Base-by-base conservation (phyloP, 2,329 filamentous ascomycete species). In the Ophiocordyceps camponoti-floridani region DNA sequence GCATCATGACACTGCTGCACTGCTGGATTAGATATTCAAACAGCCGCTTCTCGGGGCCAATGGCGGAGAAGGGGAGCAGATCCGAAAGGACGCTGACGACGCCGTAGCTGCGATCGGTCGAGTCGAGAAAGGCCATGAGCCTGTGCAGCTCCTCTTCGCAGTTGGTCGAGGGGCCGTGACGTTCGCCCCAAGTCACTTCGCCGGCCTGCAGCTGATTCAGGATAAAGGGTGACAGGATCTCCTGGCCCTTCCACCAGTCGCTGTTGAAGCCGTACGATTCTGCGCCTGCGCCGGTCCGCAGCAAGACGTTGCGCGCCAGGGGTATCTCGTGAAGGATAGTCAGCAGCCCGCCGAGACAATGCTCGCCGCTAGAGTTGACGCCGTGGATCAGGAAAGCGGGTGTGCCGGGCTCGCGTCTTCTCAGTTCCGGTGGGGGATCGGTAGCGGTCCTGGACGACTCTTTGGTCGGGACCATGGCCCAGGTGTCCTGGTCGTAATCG, bases 271-370 rank as follows among this genome's bases (percentile, higher is more conserved):
- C 75, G 49, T 79, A 80, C 31, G 61, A 66, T 1, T 59, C 52
- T 2, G 65, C 59, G 5, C 65, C 56, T 4, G 54, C 45, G 2
- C 67, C 67, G 10, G 58, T 60, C 23, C 60, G 55, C 3, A 80
- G 62, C 12, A 80, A 59, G 3, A 69, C 59, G 49, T 79, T 78
- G 44, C 75, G 67, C 1, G 66, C 67, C 0, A 75, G 57, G 1
- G 77, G 76, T 23, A 81, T 79, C 45, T 71, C 64, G 51, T 79
- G 72, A 37, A 74, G 64, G 8, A 80, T 73, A 4, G 75, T 76
- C 12, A 81, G 50, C 3, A 79, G 56, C 0, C 66, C 69, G 2
- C 70, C 73, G 0, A 80, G 54, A 13, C 66, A 61, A 49, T 70
- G 69, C 16, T 57, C 51, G 0, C 55, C 56, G 1, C 52, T 49